These are phyloP conservation scores for Penicillium robsamsonii DNA, from an alignment of 495 filamentous ascomycete species.

Conservation along the genomic window DNA sequence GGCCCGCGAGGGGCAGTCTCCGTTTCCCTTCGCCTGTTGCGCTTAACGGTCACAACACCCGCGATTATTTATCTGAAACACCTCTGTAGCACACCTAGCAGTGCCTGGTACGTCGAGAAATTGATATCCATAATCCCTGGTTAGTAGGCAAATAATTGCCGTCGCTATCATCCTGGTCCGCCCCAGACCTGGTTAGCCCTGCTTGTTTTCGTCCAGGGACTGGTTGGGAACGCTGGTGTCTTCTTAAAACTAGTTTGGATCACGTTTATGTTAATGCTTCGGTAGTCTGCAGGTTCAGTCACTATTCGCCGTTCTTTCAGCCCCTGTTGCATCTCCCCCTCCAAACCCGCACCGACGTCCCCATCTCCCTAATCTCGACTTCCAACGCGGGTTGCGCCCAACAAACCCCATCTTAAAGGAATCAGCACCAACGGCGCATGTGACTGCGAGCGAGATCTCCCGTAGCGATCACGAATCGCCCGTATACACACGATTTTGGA, in stretches of 20 bases:
- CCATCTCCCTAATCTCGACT: slow-evolving; percentile 2
- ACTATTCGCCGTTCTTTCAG: slow-evolving; percentile 21
- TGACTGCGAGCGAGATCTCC: not conserved
- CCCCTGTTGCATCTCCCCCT: slow-evolving; percentile 28
- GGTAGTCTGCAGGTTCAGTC: slow-evolving; percentile 22
- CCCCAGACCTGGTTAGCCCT: slow-evolving; percentile 11
- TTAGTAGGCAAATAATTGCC: not conserved
- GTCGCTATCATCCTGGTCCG: slow-evolving; percentile 12
- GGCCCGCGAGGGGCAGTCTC: slow-evolving; percentile 29
- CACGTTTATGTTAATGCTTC: slow-evolving; percentile 15
- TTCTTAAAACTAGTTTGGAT: slow-evolving; percentile 17
- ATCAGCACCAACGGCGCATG: slow-evolving; percentile 3
- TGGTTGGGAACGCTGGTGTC: slow-evolving; percentile 7
- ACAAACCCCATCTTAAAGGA: not conserved
- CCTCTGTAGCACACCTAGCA: slow-evolving; percentile 12
- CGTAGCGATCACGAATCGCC: slow-evolving; percentile 9
- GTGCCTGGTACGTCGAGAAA: slow-evolving; percentile 15
- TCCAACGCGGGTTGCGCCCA: slow-evolving; percentile 6
- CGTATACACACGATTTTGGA: not conserved
- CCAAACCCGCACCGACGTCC: slow-evolving; percentile 19
- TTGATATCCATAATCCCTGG: slow-evolving; percentile 10
- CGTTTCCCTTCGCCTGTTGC: slow-evolving; percentile 20
- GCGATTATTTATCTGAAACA: slow-evolving; percentile 33
- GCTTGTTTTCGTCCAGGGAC: slow-evolving; percentile 4
- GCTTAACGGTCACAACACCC: slow-evolving; percentile 25